Evolutionary conservation across 2,329 filamentous ascomycete genomes (phyloP).

Genomic region (Fusarium pseudograminearum): DNA sequence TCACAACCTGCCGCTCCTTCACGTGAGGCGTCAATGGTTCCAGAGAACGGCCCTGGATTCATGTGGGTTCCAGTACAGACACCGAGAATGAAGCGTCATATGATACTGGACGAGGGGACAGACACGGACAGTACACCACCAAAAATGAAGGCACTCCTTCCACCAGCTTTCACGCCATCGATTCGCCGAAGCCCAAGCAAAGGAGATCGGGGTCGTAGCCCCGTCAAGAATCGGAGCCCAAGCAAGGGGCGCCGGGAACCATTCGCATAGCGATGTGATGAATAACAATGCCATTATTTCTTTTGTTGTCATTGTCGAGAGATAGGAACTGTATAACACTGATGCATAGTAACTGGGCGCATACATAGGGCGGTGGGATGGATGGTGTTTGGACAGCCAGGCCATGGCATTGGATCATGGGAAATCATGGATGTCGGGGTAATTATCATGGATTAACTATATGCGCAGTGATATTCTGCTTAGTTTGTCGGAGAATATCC

Average conservation of each 20-base stretch:
- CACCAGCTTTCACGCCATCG: conserved; percentile 61
- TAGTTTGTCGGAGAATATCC: conserved; percentile 1
- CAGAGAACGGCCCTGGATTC: conserved; percentile 57
- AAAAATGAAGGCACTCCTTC: conserved; percentile 56
- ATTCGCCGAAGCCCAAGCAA: conserved; percentile 63
- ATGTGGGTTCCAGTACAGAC: conserved; percentile 66
- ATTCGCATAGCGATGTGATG: conserved; percentile 14
- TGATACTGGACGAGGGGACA: conserved; percentile 59
- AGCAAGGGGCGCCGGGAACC: conserved; percentile 49
- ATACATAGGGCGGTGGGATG: conserved; percentile 18
- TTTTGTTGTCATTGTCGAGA: conserved; percentile 19
- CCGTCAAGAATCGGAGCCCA: conserved; percentile 59
- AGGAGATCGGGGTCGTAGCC: conserved; percentile 61
- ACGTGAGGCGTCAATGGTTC: conserved; percentile 45
- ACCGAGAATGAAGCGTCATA: conserved; percentile 58
- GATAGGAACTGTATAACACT: conserved; percentile 40
- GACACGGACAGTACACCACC: conserved; percentile 66
- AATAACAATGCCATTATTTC: conserved; percentile 9
- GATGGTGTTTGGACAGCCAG: conserved; percentile 31
- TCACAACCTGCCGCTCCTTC: conserved; percentile 36
- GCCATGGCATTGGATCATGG: conserved; percentile 25
- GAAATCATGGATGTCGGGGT: conserved; percentile 10
- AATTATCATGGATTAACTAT: conserved; percentile 26
- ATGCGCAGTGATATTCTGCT: conserved; percentile 11
- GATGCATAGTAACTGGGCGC: conserved; percentile 34